phyloP scores from a whole-genome alignment of 2,329 filamentous ascomycete genomes.

The Alternaria arborescens region DNA sequence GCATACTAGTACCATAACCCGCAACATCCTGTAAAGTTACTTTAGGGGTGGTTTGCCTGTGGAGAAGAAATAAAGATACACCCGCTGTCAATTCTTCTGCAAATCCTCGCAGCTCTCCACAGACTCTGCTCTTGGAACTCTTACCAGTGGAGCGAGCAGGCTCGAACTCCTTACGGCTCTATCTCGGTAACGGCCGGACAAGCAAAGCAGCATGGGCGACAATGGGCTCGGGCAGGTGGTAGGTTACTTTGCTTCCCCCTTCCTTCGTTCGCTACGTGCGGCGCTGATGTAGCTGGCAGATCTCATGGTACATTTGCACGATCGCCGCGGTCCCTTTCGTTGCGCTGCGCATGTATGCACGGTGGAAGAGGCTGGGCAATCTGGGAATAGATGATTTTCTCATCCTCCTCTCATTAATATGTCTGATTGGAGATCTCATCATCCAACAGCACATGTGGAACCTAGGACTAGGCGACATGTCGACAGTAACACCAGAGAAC shows the following conservation, averaged over 20 bases:
- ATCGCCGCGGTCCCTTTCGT: slow-evolving; percentile 39
- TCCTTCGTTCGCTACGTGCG: background rate
- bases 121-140: slow-evolving; percentile 5
- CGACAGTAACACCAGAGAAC: slow-evolving; percentile 17
- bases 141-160: slow-evolving; percentile 3
- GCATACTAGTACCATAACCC: slow-evolving; percentile 1
- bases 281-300: slow-evolving; percentile 19
- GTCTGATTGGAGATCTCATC: slow-evolving; percentile 34
- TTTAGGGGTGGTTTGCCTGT: slow-evolving; percentile 5
- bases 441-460: slow-evolving; percentile 48
- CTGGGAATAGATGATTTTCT: slow-evolving; percentile 45
- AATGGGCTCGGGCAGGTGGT: slow-evolving; percentile 35
- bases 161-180: slow-evolving; percentile 11
- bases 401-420: slow-evolving; percentile 39
- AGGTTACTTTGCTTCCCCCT: slow-evolving; percentile 11
- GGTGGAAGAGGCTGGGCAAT: slow-evolving; percentile 38
- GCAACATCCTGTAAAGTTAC: slow-evolving; percentile 5
- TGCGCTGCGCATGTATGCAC: slow-evolving; percentile 37
- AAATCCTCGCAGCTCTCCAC: background rate
- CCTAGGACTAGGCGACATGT: slow-evolving; percentile 37
- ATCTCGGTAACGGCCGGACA: slow-evolving; percentile 5
- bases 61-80: slow-evolving; percentile 12
- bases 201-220: slow-evolving; percentile 15
- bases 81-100: slow-evolving; percentile 4
- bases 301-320: slow-evolving; percentile 51